These are phyloP conservation scores for Neospermospora avenae DNA, from an alignment of 2,329 filamentous ascomycete species.

Conservation along the genomic window DNA sequence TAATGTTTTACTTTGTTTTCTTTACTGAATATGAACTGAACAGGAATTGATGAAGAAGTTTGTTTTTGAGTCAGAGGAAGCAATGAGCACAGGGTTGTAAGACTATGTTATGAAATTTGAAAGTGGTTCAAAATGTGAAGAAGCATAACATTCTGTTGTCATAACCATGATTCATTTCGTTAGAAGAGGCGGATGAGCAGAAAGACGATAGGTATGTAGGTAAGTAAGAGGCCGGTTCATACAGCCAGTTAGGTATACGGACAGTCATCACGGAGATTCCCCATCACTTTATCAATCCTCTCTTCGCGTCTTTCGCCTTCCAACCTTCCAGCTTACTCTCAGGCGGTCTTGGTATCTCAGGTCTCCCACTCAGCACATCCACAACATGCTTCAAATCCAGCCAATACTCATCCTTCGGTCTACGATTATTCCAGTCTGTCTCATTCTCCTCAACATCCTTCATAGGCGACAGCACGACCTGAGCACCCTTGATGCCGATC, in stretches of 20 bases:
- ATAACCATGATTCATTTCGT: background rate
- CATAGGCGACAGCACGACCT: constrained; percentile 84
- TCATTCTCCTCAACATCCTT: constrained; percentile 74
- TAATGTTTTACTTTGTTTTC: no score
- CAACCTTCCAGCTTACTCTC: constrained; percentile 49
- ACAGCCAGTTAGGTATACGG: background rate
- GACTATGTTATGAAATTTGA: no score
- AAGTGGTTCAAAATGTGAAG: no score
- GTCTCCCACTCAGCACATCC: constrained; percentile 77
- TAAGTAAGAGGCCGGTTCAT: background rate
- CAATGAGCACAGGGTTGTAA: no score
- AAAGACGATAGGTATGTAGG: background rate
- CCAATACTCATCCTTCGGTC: constrained; percentile 86
- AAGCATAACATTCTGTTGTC: background rate
- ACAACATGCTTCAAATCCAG: constrained; percentile 74
- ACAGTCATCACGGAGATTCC: background rate
- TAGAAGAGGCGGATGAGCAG: background rate
- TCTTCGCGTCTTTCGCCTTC: constrained; percentile 58
- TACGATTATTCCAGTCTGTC: constrained; percentile 89
- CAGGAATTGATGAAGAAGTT: no score
- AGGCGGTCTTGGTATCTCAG: constrained; percentile 41
- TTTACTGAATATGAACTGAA: no score
- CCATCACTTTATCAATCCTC: constrained; percentile 38
- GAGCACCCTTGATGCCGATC: constrained; percentile 88
- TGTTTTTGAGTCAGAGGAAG: no score